Evolutionary conservation across 2,329 filamentous ascomycete genomes (phyloP).

Genomic region (Sarocladium brachiariae): DNA sequence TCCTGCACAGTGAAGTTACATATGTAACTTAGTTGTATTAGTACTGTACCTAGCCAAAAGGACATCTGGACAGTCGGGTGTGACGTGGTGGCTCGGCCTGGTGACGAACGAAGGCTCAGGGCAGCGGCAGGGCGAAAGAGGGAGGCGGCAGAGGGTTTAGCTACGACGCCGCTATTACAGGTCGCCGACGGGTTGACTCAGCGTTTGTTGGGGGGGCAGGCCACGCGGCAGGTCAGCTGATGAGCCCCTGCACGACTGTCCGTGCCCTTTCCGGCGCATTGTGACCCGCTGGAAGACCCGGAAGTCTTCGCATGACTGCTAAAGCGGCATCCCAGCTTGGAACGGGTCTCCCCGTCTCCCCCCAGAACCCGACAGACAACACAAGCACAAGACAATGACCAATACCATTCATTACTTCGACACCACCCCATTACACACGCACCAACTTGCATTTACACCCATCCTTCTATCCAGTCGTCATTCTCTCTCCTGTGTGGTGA

Average conservation of each 20-base stretch:
- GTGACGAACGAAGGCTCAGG: conserved; percentile 1
- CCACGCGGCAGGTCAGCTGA: conserved; percentile 8
- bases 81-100: not conserved
- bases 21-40: too few relatives aligned
- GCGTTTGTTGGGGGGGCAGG: conserved; percentile 4
- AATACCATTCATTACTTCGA: not conserved
- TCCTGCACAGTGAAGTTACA: too few relatives aligned
- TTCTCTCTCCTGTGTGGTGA: not conserved
- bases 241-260: not conserved
- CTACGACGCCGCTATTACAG: not conserved
- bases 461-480: conserved; percentile 2
- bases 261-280: not conserved
- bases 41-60: too few relatives aligned
- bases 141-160: not conserved
- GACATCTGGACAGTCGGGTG: not conserved
- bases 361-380: not conserved
- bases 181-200: too few relatives aligned
- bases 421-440: not conserved
- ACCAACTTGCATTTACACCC: conserved; percentile 4
- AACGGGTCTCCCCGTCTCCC: not conserved
- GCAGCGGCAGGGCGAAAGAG: not conserved
- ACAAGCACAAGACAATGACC: conserved; percentile 5
- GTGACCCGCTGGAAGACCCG: not conserved
- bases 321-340: conserved; percentile 3
- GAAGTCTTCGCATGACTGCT: not conserved